Percentiles rank a stretch among this genome's conserved stretches.
These are phyloP conservation scores for Posidonia oceanica DNA, from an alignment of 116 monocot genomes.

Conservation along the genomic window DNA sequence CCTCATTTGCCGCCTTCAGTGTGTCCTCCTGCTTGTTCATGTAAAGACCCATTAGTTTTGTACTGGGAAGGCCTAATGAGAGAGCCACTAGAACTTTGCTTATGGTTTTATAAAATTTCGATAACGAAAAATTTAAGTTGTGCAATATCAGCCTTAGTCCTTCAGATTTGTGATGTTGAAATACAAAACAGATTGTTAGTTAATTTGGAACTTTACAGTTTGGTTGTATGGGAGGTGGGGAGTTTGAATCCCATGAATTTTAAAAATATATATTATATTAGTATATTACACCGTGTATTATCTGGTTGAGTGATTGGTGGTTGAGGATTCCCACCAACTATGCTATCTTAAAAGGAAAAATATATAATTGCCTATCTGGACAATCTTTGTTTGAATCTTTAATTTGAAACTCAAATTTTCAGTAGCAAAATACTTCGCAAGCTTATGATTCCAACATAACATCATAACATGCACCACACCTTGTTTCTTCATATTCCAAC, in stretches of 20 bases:
- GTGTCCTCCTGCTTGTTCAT: conserved; percentile 46
- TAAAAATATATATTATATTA: no score
- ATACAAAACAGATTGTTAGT: no score
- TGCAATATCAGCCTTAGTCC: background rate
- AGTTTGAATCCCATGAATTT: no score
- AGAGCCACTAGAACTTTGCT: background rate
- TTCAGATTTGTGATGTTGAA: background rate
- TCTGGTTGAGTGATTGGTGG: background rate
- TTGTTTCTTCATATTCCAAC: background rate
- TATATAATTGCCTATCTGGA: background rate
- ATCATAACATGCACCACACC: background rate
- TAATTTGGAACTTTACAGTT: no score
- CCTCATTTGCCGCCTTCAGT: conserved; percentile 56
- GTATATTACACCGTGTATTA: no score
- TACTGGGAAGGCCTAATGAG: background rate
- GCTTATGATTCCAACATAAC: background rate
- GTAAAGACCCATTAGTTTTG: background rate
- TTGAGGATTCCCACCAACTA: background rate
- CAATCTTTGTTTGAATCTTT: background rate
- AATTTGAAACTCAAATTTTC: background rate
- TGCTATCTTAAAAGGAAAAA: background rate
- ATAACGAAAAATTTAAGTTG: background rate
- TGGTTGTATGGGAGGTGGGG: no score
- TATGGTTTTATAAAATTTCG: background rate
- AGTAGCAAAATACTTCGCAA: background rate